phyloP scores from a whole-genome alignment of 108 stramenopile species.

The Cyclotella cryptica region DNA sequence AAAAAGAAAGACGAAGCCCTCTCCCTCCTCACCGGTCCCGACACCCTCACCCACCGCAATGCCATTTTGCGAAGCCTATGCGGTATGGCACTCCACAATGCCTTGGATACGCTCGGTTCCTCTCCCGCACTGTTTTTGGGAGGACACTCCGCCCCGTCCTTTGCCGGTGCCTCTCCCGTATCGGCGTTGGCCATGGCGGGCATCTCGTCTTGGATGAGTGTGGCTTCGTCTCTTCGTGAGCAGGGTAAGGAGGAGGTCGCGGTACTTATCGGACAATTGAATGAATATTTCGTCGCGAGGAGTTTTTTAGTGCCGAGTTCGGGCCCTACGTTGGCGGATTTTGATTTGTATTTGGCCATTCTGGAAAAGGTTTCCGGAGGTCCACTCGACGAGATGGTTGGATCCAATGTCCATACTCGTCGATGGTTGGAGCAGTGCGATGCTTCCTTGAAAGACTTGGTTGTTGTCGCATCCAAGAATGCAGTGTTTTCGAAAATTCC shows the following conservation, averaged over 20 bases:
- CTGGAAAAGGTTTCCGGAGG: conserved; percentile 20
- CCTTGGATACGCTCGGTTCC: conserved; percentile 59
- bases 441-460: conserved; percentile 35
- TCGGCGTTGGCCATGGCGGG: conserved; percentile 69
- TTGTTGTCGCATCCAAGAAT: conserved; percentile 29
- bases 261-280: conserved; percentile 50
- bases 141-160: conserved; percentile 59
- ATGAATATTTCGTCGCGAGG: conserved; percentile 64
- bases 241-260: conserved; percentile 20
- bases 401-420: conserved; percentile 33
- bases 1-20: conserved; percentile 60
- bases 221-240: conserved; percentile 60
- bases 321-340: conserved; percentile 67
- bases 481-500: conserved; percentile 31
- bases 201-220: conserved; percentile 81
- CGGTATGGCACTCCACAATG: conserved; percentile 70
- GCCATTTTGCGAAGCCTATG: conserved; percentile 76
- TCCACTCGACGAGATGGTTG: conserved; percentile 29
- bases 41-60: conserved; percentile 67
- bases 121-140: conserved; percentile 64
- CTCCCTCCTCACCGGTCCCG: conserved; percentile 43
- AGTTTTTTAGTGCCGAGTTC: conserved; percentile 72
- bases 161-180: conserved; percentile 50
- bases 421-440: conserved; percentile 68
- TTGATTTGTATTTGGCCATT: conserved; percentile 72